Percentiles rank a stretch among this genome's conserved stretches.
These are phyloP conservation scores for Chaetothyriales sp. DNA, from an alignment of 2,329 filamentous ascomycete genomes.

Conservation along the genomic window DNA sequence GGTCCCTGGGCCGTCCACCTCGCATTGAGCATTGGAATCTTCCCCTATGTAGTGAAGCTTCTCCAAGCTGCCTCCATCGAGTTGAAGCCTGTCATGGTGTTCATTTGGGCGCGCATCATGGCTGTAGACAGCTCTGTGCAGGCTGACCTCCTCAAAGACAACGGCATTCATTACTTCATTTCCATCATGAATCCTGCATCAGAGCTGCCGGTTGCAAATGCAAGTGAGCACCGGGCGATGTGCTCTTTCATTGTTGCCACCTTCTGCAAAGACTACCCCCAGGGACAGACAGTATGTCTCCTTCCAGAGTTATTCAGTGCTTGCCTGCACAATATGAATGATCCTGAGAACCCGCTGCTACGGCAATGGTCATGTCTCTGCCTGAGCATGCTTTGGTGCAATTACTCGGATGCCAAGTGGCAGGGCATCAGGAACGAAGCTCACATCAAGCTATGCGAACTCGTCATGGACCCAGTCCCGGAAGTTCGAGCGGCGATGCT, in stretches of 20 bases:
- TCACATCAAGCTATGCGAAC: constrained; percentile 62
- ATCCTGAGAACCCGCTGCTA: constrained; percentile 74
- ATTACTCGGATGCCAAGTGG: constrained; percentile 89
- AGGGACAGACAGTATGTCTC: constrained; percentile 83
- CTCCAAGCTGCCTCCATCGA: constrained; percentile 89
- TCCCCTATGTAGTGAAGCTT: constrained; percentile 95
- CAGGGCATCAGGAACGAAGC: constrained; percentile 81
- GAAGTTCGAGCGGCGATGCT: constrained; percentile 90
- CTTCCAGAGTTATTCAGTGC: constrained; percentile 62
- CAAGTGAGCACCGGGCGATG: constrained; percentile 94
- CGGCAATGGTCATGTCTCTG: constrained; percentile 94
- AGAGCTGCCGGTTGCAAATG: constrained; percentile 70
- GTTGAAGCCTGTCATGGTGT: constrained; percentile 96
- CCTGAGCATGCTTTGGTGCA: constrained; percentile 85
- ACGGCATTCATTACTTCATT: constrained; percentile 93
- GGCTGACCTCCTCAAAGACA: constrained; percentile 87
- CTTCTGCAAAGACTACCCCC: constrained; percentile 88
- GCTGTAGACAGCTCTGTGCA: constrained; percentile 92
- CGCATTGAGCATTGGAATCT: constrained; percentile 92
- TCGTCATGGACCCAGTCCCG: constrained; percentile 73
- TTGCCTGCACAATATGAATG: constrained; percentile 69
- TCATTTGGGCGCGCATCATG: constrained; percentile 93
- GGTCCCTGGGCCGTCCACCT: constrained; percentile 98
- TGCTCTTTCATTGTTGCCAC: constrained; percentile 95
- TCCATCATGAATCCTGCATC: constrained; percentile 77